These are phyloP conservation scores for Ogataea paraovalis DNA, from an alignment of 805 yeast species.

Conservation along the genomic window DNA sequence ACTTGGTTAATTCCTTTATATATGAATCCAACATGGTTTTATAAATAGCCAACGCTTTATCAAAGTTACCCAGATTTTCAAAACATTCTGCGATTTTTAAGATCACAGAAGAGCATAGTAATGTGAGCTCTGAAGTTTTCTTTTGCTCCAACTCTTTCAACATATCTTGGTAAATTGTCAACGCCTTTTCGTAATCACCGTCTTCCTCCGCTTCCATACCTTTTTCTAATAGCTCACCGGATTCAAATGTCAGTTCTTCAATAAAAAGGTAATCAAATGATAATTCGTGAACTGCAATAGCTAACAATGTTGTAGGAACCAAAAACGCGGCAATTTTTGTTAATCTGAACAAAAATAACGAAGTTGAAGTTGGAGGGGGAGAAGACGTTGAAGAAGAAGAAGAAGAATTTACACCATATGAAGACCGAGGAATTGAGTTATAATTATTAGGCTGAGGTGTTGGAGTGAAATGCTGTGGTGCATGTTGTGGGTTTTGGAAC, in stretches of 20 bases:
- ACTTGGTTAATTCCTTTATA: conserved; percentile 3
- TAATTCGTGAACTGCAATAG: background rate
- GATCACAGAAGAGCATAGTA: conserved; percentile 81
- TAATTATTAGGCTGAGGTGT: conserved; percentile 3
- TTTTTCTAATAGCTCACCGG: background rate
- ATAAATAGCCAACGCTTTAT: conserved; percentile 26
- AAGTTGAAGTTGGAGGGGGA: background rate
- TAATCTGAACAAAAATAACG: background rate
- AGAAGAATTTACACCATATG: background rate
- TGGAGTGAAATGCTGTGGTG: conserved; percentile 15
- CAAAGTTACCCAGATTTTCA: conserved; percentile 38
- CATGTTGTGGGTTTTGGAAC: conserved; percentile 20
- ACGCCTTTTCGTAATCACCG: conserved; percentile 59
- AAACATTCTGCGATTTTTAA: conserved; percentile 80
- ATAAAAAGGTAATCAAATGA: background rate
- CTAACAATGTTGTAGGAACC: background rate
- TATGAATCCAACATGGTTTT: conserved; percentile 18
- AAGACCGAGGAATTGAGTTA: background rate
- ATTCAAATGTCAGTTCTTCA: background rate
- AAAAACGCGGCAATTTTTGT: background rate
- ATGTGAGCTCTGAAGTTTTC: conserved; percentile 44
- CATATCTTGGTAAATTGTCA: conserved; percentile 67
- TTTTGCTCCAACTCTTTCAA: conserved; percentile 43
- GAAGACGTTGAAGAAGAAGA: background rate
- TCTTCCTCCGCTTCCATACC: conserved; percentile 16